Conservation (phyloP, 2,329 filamentous ascomycete species). For the Scopulariopsis brevicaulis region DNA sequence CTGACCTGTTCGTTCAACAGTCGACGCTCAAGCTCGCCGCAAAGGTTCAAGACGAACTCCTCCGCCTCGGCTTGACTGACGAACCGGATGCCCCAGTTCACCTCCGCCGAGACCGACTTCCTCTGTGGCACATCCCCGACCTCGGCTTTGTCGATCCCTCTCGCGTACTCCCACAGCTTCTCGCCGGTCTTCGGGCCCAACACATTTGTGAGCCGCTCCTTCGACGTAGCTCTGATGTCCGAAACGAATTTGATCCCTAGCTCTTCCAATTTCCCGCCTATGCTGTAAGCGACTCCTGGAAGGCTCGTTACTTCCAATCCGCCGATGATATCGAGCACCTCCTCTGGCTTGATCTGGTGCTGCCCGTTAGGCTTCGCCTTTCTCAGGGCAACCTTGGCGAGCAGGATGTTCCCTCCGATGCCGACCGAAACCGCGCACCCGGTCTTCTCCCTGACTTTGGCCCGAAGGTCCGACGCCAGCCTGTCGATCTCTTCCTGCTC, state of each 20-base stretch:
- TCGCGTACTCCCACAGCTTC: conserved; percentile 80
- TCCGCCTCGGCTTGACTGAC: conserved; percentile 86
- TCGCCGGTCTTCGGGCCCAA: conserved; percentile 89
- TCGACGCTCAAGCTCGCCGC: conserved; percentile 71
- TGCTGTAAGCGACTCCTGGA: conserved; percentile 86
- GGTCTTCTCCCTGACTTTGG: conserved; percentile 61
- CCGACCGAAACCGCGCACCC: conserved; percentile 85
- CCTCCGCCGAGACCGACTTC: conserved; percentile 93
- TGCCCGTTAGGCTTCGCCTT: conserved; percentile 94
- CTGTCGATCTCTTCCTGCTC: conserved; percentile 72
- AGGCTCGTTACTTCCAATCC: conserved; percentile 68
- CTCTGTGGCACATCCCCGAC: conserved; percentile 77
- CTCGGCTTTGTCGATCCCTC: conserved; percentile 76
- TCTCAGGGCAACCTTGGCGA: conserved; percentile 81
- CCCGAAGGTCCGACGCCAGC: conserved; percentile 47
- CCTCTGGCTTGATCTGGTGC: conserved; percentile 74
- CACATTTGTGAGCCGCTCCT: conserved; percentile 59
- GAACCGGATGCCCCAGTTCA: conserved; percentile 97
- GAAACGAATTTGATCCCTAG: conserved; percentile 72
- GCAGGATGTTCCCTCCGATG: conserved; percentile 80
- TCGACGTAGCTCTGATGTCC: conserved; percentile 67
- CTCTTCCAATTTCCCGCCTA: conserved; percentile 78
- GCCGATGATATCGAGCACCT: conserved; percentile 65
- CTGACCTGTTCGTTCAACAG: conserved; percentile 76
- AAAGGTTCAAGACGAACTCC: conserved; percentile 77